Base-by-base conservation (phyloP, 805 yeast species). In the Monosporozyma solicola region DNA sequence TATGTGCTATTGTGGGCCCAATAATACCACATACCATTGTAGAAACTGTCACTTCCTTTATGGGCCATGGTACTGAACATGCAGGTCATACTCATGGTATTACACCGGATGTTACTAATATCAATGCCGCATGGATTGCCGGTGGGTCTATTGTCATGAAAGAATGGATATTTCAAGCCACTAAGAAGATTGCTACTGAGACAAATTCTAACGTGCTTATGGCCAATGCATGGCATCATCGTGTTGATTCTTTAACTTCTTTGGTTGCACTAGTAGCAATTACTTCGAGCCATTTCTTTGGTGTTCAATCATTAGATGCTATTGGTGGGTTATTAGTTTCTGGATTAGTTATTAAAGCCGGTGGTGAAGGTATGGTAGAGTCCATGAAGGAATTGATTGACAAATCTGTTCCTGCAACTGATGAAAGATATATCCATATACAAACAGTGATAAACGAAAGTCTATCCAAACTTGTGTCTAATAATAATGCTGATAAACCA, bases 181-280 rank as follows among this genome's bases (percentile, higher is more conserved):
- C 99, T 0, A 78, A 84, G 70, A 80, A 82, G 55, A 82, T 94
- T 24, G 99, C 97, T 1, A 74, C 75, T 49, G 74, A 78, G 55
- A 79, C 88, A 31, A 86, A 87, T 64, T 89, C 97, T 0, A 88
- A 89, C 57, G 98, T 94, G 3, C 75, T 94, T 48, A 82, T 88
- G 49, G 99, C 99, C 3, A 94, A 94, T 65, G 99, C 99, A 3
- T 94, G 99, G 98, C 99, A 94, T 68, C 99, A 94, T 66, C 78
- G 99, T 57, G 94, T 92, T 10, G 99, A 94, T 65, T 85, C 96
- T 0, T 68, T 94, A 60, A 95, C 98, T 0, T 88, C 97, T 0
- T 75, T 85, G 24, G 98, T 92, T 7, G 97, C 98, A 0, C 77
- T 92, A 22, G 78, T 83, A 3, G 90, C 98, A 0, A 94, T 94